phyloP scores from a whole-genome alignment of 139 green algal genomes.

The Gonium pectorale region DNA sequence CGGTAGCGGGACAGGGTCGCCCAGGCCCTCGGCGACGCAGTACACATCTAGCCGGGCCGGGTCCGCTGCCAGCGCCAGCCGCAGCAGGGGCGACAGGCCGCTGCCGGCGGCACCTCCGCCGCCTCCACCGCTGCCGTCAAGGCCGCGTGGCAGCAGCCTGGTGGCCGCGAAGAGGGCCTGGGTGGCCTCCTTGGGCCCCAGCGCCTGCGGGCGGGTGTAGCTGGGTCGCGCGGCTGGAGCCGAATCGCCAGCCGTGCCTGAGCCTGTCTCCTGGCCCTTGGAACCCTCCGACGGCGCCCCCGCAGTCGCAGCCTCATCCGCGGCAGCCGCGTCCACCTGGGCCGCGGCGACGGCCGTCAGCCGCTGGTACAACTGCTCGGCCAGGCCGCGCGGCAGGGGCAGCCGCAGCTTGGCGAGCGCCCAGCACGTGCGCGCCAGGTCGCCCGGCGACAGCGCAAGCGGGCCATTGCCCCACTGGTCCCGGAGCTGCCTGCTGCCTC shows the following conservation, averaged over 20 bases:
- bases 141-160: not conserved
- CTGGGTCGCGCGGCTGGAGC: too few species aligned
- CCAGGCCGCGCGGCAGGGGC: slow-evolving; percentile 5
- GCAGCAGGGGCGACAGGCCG: not conserved
- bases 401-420: slow-evolving; percentile 6
- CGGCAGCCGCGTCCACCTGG: too few species aligned
- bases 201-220: too few species aligned
- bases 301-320: too few species aligned
- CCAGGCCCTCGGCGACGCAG: slow-evolving; percentile 7
- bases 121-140: not conserved
- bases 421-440: slow-evolving; percentile 21
- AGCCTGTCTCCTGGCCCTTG: not conserved
- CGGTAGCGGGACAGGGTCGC: slow-evolving; percentile 27
- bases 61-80: not conserved
- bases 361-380: not conserved
- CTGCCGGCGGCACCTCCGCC: not conserved
- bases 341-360: not conserved
- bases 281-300: too few species aligned
- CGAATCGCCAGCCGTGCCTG: not conserved
- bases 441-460: not conserved
- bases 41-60: not conserved
- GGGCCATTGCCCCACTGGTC: too few species aligned
- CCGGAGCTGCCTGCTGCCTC: too few species aligned
- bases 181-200: not conserved
- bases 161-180: slow-evolving; percentile 19